A percentile compares a stretch with the other conserved stretches of the same genome.
Conservation (phyloP, 2,329 filamentous ascomycete species). For the Coniochaeta sp. region DNA sequence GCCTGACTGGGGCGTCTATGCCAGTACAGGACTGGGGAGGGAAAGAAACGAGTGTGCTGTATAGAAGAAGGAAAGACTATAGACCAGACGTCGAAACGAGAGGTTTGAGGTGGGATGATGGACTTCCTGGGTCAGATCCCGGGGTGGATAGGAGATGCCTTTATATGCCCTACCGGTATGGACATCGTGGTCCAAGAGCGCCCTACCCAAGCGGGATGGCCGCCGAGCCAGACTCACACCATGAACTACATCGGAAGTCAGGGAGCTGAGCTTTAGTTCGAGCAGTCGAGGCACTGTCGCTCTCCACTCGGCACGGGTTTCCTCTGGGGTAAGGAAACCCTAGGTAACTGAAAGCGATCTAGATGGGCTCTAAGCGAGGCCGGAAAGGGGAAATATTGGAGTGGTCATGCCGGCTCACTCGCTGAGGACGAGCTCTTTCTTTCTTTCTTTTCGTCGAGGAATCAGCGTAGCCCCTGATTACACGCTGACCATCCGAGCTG, state of each 20-base stretch:
- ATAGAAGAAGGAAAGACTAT: neutral
- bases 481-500: neutral
- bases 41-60: neutral
- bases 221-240: neutral
- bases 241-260: neutral
- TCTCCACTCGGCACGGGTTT: neutral
- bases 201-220: neutral
- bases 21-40: neutral
- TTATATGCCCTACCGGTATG: neutral
- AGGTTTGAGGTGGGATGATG: neutral
- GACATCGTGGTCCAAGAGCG: neutral
- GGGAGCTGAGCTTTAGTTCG: neutral
- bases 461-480: neutral
- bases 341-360: neutral
- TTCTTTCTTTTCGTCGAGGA: neutral
- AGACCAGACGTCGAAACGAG: neutral
- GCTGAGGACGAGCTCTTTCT: neutral
- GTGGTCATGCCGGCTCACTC: neutral
- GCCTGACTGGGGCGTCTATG: neutral
- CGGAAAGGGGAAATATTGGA: neutral
- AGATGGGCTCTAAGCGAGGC: neutral
- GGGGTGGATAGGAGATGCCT: neutral
- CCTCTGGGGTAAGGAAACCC: neutral
- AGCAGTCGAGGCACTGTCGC: neutral
- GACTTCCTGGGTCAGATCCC: neutral